These are phyloP conservation scores for Aspergillus spinulosporus DNA, from an alignment of 2,329 filamentous ascomycete genomes.

Conservation along the genomic window DNA sequence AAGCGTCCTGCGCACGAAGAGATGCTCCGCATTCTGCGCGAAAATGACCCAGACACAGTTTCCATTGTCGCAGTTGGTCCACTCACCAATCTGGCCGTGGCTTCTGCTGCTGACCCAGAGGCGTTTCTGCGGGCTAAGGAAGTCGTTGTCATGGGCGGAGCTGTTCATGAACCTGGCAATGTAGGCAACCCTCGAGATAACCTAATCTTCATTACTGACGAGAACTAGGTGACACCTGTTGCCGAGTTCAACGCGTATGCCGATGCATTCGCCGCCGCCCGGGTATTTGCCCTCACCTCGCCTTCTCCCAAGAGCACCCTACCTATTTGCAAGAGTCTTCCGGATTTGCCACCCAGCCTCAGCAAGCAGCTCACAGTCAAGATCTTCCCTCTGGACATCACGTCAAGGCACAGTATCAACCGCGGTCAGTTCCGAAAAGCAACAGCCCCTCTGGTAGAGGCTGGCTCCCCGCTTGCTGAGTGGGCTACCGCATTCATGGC, in stretches of 20 bases:
- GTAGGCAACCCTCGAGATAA: slow-evolving; percentile 49
- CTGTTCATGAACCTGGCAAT: slow-evolving; percentile 77
- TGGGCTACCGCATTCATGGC: slow-evolving; percentile 73
- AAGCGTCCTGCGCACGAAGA: slow-evolving; percentile 73
- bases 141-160: slow-evolving; percentile 92
- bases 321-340: slow-evolving; percentile 54
- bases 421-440: slow-evolving; percentile 59
- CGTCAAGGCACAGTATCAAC: slow-evolving; percentile 66
- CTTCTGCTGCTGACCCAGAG: slow-evolving; percentile 83
- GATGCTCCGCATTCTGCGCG: slow-evolving; percentile 80
- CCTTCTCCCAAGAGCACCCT: slow-evolving; percentile 81
- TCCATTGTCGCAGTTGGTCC: slow-evolving; percentile 90
- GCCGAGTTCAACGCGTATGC: slow-evolving; percentile 97
- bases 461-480: slow-evolving; percentile 69
- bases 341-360: slow-evolving; percentile 64
- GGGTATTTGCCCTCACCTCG: slow-evolving; percentile 75
- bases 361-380: slow-evolving; percentile 65
- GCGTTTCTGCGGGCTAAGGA: slow-evolving; percentile 87
- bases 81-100: slow-evolving; percentile 85
- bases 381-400: slow-evolving; percentile 76
- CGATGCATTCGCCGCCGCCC: slow-evolving; percentile 74
- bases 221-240: slow-evolving; percentile 62
- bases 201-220: neutral
- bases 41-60: slow-evolving; percentile 79
- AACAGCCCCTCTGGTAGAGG: slow-evolving; percentile 57